Conservation (phyloP, 2,329 filamentous ascomycete species). For the Graphium sp. region DNA sequence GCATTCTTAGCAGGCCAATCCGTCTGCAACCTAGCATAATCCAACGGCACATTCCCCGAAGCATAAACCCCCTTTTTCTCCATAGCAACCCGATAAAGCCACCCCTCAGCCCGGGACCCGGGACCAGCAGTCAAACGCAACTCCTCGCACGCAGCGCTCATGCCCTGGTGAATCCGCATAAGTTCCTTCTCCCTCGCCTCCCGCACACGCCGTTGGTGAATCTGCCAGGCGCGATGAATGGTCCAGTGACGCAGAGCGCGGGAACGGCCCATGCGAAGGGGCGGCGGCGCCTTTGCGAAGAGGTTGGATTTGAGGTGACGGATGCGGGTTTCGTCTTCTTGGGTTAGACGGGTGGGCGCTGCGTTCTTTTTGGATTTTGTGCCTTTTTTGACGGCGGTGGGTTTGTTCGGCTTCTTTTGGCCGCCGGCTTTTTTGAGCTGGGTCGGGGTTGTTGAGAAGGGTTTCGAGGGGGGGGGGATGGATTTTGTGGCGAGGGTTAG, state of each 20-base stretch:
- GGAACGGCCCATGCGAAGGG: constrained; percentile 76
- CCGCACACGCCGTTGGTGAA: constrained; percentile 57
- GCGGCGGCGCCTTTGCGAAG: constrained; percentile 37
- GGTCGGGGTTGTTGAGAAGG: constrained; percentile 13
- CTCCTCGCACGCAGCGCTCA: constrained; percentile 75
- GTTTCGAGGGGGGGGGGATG: constrained; percentile 8
- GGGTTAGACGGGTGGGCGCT: constrained; percentile 10
- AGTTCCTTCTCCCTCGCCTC: constrained; percentile 51
- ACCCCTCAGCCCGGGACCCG: constrained; percentile 42
- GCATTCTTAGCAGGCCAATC: constrained; percentile 62
- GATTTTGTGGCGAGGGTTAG: constrained; percentile 5
- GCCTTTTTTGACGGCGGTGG: constrained; percentile 11
- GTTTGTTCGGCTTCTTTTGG: constrained; percentile 10
- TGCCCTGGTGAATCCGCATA: constrained; percentile 63
- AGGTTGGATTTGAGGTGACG: constrained; percentile 26
- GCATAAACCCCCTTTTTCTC: constrained; percentile 75
- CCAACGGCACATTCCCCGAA: constrained; percentile 63
- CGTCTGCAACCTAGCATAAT: constrained; percentile 74
- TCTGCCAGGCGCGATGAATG: constrained; percentile 88
- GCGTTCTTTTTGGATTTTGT: constrained; percentile 11
- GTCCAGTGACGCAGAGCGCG: constrained; percentile 93
- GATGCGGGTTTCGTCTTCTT: constrained; percentile 15
- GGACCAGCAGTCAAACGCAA: constrained; percentile 45
- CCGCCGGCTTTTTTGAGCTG: no score
- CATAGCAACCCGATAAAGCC: constrained; percentile 76